Percentiles rank a stretch among this genome's conserved stretches.
These are phyloP conservation scores for Podaxis sp. DNA, from an alignment of 768 basidiomycete genomes.

Conservation along the genomic window DNA sequence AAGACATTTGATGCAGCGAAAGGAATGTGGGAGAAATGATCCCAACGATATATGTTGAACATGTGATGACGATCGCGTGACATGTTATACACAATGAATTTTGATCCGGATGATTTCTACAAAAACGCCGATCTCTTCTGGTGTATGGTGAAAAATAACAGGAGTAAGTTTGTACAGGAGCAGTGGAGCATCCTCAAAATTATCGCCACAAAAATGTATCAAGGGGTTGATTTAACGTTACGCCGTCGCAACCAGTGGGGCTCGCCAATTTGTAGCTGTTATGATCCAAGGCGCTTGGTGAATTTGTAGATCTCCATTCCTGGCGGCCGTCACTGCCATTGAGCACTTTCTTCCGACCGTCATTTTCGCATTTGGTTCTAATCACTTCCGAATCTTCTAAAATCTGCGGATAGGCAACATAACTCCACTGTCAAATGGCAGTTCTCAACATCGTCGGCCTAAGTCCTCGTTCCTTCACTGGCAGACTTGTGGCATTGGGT, in stretches of 20 bases:
- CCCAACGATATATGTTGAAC: too few species aligned
- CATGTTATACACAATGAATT: too few species aligned
- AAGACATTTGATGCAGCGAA: too few species aligned
- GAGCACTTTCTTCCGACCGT: neutral
- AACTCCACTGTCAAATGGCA: neutral
- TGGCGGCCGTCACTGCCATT: neutral
- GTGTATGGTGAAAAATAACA: too few species aligned
- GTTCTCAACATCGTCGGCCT: conserved; percentile 20
- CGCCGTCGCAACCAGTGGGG: neutral
- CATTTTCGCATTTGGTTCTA: neutral
- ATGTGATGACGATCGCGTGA: too few species aligned
- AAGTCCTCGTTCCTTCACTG: conserved; percentile 21
- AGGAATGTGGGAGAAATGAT: too few species aligned
- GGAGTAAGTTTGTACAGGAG: too few species aligned
- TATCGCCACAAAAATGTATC: too few species aligned
- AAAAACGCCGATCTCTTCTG: too few species aligned
- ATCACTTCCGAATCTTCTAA: neutral
- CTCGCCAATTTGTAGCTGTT: neutral
- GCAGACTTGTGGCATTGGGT: conserved; percentile 20
- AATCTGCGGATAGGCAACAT: neutral
- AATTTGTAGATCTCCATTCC: neutral
- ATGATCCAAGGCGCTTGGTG: neutral
- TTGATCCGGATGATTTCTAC: too few species aligned
- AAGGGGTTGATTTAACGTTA: too few species aligned
- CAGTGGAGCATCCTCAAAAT: too few species aligned